A percentile compares a stretch with the other conserved stretches of the same genome.
Conservation (phyloP, 2,329 filamentous ascomycete genomes). For the Geoglossum cookeanum region DNA sequence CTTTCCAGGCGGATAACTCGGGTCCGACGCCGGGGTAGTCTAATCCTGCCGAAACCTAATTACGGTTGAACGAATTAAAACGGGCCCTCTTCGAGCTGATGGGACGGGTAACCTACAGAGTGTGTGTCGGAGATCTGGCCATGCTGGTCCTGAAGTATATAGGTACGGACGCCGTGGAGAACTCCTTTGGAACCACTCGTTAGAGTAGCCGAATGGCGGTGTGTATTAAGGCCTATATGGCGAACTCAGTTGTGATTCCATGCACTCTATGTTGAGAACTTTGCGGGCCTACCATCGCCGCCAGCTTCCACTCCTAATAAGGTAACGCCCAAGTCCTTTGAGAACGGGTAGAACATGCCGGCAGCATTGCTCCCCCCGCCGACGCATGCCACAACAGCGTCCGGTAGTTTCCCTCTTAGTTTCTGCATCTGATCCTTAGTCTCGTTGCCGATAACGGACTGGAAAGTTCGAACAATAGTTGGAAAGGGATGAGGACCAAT, state of each 20-base stretch:
- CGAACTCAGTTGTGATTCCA: neutral
- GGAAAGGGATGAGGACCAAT: constrained; percentile 97
- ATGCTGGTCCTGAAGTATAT: constrained; percentile 79
- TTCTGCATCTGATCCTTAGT: constrained; percentile 82
- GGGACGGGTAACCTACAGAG: constrained; percentile 31
- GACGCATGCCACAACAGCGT: constrained; percentile 91
- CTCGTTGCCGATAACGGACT: constrained; percentile 88
- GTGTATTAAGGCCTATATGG: constrained; percentile 42
- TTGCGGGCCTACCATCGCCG: constrained; percentile 45
- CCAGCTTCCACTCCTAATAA: constrained; percentile 88
- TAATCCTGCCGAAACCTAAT: constrained; percentile 60
- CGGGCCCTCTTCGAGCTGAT: neutral
- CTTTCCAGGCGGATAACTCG: constrained; percentile 85
- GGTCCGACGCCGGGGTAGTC: constrained; percentile 96
- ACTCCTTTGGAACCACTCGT: constrained; percentile 78
- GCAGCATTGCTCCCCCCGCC: constrained; percentile 88
- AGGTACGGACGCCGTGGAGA: constrained; percentile 87
- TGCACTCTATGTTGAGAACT: neutral
- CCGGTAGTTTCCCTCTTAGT: constrained; percentile 72
- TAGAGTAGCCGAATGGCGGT: constrained; percentile 72
- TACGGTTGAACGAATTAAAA: neutral
- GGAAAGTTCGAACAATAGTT: constrained; percentile 92
- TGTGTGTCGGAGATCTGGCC: constrained; percentile 92
- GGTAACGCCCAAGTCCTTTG: constrained; percentile 66
- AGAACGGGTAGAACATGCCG: constrained; percentile 97